phyloP scores from a whole-genome alignment of 148 eudicot species.

The Polygonum maritimum region DNA sequence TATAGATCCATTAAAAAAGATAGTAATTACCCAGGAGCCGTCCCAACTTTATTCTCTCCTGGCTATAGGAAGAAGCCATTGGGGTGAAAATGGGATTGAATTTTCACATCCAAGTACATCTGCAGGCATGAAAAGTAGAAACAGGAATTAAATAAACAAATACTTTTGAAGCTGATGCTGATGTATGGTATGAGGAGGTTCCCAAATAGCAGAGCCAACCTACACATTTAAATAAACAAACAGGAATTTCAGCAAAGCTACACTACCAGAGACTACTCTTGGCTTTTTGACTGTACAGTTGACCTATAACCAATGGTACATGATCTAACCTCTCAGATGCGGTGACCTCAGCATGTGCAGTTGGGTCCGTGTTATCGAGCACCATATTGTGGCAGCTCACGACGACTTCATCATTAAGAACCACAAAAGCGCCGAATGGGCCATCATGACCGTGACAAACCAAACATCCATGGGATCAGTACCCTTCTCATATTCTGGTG shows the following conservation, averaged over 20 bases:
- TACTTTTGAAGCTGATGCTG: no score
- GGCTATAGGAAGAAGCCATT: constrained; percentile 89
- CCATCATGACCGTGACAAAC: constrained; percentile 34
- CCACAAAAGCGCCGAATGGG: constrained; percentile 1
- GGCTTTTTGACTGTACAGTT: no score
- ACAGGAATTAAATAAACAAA: no score
- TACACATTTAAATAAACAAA: no score
- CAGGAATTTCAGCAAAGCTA: no score
- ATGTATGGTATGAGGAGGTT: no score
- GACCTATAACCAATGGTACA: no score
- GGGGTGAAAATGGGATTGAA: constrained; percentile 90
- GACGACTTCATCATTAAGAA: constrained; percentile 2
- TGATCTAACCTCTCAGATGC: constrained; percentile 4
- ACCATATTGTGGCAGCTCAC: constrained; percentile 8
- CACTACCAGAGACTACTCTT: no score
- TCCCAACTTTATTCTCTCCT: constrained; percentile 72
- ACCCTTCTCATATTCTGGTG: constrained; percentile 73
- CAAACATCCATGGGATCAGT: constrained; percentile 99
- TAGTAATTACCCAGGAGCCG: constrained; percentile 44
- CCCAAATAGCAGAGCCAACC: no score
- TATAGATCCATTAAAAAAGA: no score
- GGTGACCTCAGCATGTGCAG: constrained; percentile 4
- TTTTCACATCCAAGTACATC: constrained; percentile 61
- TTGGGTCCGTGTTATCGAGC: neutral
- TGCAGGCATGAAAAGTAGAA: constrained; percentile 20